Base-by-base conservation (phyloP, 2,329 filamentous ascomycete genomes). In the Myriosclerotinia scirpicola region DNA sequence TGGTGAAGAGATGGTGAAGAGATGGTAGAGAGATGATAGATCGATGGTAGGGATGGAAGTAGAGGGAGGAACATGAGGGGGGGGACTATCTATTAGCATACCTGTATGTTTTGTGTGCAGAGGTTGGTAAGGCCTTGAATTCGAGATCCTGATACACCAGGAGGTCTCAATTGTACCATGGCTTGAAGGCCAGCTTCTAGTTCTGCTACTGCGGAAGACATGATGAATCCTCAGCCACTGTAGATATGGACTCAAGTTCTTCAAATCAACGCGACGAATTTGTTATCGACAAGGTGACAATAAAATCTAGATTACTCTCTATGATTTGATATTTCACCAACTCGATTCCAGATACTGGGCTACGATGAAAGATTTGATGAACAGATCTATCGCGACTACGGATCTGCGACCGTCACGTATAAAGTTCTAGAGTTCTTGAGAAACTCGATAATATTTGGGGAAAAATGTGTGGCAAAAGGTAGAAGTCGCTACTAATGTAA, bases 101-200 rank as follows among this genome's bases (percentile, higher is more conserved):
- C 93, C 90, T 96, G 90, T 74, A 96, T 89, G 78, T 96, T 96
- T 76, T 87, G 87, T 69, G 93, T 90, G 81, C 94, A 97, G 54
- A 98, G 87, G 40, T 87, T 83, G 26, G 94, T 98, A 80, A 99
- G 87, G 77, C 88, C 87, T 74, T 86, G 87, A 79, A 99, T 97
- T 80, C 95, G 94, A 72, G 92, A 92, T 73, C 93, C 93, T 70
- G 93, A 96, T 67, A 97, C 93, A 77, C 95, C 95, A 64, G 95
- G 95, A 54, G 95, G 90, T 81, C 97, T 98, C 76, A 97, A 84
- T 72, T 85, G 85, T 76, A 94, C 90, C 88, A 99, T 93, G 76
- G 91, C 93, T 82, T 95, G 92, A 77, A 99, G 87, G 80, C 91
- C 90, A 76, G 88, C 85, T 81, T 96, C 94, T 81, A 99, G 83